Percentiles rank a stretch among this genome's conserved stretches.
phyloP scores from a whole-genome alignment of 2,329 filamentous ascomycete species.

The Xylariaceae sp. region DNA sequence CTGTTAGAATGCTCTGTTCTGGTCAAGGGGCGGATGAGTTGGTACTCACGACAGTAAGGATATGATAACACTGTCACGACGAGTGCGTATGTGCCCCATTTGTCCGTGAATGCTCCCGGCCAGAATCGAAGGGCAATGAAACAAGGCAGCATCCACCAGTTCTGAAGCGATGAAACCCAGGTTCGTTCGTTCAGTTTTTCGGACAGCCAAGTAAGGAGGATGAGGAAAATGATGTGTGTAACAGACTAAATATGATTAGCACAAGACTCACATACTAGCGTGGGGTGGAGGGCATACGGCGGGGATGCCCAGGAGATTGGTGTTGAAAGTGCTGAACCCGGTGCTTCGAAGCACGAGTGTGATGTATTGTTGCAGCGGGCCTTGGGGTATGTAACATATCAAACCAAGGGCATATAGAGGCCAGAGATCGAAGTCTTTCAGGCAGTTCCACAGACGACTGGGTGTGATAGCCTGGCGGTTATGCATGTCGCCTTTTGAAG shows the following conservation, averaged over 20 bases:
- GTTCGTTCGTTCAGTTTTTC: constrained; percentile 47
- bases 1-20: neutral
- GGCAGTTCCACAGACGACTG: constrained; percentile 42
- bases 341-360: constrained; percentile 49
- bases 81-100: constrained; percentile 50
- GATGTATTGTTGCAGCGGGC: constrained; percentile 45
- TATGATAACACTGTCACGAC: constrained; percentile 48
- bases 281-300: constrained; percentile 14
- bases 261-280: constrained; percentile 23
- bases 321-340: constrained; percentile 50
- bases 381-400: constrained; percentile 44
- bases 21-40: neutral
- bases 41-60: constrained; percentile 45
- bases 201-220: constrained; percentile 48
- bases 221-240: constrained; percentile 48
- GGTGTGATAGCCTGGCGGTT: constrained; percentile 52
- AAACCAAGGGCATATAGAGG: constrained; percentile 49
- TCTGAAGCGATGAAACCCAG: constrained; percentile 42
- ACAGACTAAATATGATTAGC: constrained; percentile 30
- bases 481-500: constrained; percentile 55
- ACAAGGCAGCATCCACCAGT: constrained; percentile 54
- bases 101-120: constrained; percentile 37
- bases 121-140: constrained; percentile 47
- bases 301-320: constrained; percentile 55
- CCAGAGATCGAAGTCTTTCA: constrained; percentile 56